A percentile compares a stretch with the other conserved stretches of the same genome.
Evolutionary conservation across 306 rosid species (phyloP).

Genomic region (Cucurbita pepo): DNA sequence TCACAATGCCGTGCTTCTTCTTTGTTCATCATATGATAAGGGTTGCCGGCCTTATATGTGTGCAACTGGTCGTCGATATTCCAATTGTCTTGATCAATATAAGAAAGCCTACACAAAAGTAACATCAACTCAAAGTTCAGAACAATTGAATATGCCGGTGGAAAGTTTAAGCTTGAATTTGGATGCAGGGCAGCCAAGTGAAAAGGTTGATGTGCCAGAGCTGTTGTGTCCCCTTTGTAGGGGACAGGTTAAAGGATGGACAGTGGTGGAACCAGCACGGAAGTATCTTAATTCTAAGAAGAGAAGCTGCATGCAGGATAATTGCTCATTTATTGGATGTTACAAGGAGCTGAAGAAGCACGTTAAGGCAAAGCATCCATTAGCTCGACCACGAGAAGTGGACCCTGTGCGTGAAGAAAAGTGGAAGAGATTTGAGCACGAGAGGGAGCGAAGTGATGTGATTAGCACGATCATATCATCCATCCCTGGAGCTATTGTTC

Average conservation of each 20-base stretch:
- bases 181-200: slow-evolving; percentile 28
- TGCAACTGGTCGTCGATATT: slow-evolving; percentile 77
- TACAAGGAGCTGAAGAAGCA: slow-evolving; percentile 79
- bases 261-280: slow-evolving; percentile 81
- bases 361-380: slow-evolving; percentile 72
- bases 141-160: slow-evolving; percentile 9
- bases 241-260: slow-evolving; percentile 93
- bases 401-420: slow-evolving; percentile 75
- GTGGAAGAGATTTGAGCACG: slow-evolving; percentile 82
- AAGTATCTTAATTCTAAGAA: slow-evolving; percentile 72
- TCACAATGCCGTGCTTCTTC: slow-evolving; percentile 93
- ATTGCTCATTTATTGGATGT: slow-evolving; percentile 60
- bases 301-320: slow-evolving; percentile 83
- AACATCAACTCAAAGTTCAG: slow-evolving; percentile 34
- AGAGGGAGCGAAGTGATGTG: slow-evolving; percentile 85
- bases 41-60: slow-evolving; percentile 99
- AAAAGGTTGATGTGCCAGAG: slow-evolving; percentile 38
- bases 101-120: slow-evolving; percentile 72
- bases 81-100: slow-evolving; percentile 92
- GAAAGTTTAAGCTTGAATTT: slow-evolving; percentile 23
- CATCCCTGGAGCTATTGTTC: slow-evolving; percentile 77
- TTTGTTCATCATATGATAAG: slow-evolving; percentile 88
- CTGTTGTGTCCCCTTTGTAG: slow-evolving; percentile 96
- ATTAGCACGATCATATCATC: slow-evolving; percentile 82
- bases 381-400: slow-evolving; percentile 80